Base-by-base conservation (phyloP, 495 filamentous ascomycete genomes). In the Penicillium odoratum region DNA sequence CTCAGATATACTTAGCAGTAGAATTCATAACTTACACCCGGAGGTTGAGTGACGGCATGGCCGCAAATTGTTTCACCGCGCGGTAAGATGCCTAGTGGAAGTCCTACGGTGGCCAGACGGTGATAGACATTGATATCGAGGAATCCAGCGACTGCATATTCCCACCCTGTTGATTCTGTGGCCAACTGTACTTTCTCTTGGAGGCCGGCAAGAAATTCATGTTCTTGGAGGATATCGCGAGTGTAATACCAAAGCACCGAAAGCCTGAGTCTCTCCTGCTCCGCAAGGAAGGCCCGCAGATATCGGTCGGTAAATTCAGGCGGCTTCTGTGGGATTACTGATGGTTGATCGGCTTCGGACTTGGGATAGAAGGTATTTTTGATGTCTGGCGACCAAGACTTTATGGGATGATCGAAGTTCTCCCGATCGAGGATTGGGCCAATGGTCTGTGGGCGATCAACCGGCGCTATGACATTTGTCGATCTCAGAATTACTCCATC, bases 231-330 rank as follows among this genome's bases (percentile, higher is more conserved):
- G 16, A 64, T 34, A 51, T 60, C 54, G 26, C 54, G 57, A 15
- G 61, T 58, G 47, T 60, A 60, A 26, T 64, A 64, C 61, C 57
- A 64, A 4, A 64, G 42, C 45, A 64, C 48, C 1, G 61, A 60
- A 8, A 64, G 38, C 30, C 61, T 50, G 0, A 64, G 61, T 51
- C 57, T 51, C n/a, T 60, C 61, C 31, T 64, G 54, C 9, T 64
- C 36, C 11, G 57, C 36, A 1, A 64, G 46, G 7, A 28, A 48
- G 2, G 61, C 53, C 4, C 61, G 57, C n/a, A 51, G 29, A 48
- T 64, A 64, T 55, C 31, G 30, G 21, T 46, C 51, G 5, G n/a
- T 4, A 16, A 53, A 52, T 9, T 31, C 26, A 16, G n/a, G n/a
- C 0, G 61, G 61, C 57, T 51, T 53, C 13, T 51, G 30, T 0